These are phyloP conservation scores for Wickerhamiella brachini DNA, from an alignment of 805 yeast genomes.

Conservation along the genomic window DNA sequence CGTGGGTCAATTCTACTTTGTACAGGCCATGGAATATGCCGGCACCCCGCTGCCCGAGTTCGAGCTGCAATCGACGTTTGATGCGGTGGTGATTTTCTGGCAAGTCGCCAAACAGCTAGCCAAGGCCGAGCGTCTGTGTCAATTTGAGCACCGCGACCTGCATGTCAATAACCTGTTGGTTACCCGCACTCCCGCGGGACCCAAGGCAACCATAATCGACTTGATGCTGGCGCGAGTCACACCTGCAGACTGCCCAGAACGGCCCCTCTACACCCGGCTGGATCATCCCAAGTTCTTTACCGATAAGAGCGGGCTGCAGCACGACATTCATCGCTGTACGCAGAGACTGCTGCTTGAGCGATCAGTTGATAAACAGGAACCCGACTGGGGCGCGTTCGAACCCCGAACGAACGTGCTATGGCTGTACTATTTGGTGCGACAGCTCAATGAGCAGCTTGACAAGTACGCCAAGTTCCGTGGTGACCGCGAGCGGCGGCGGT, in stretches of 20 bases:
- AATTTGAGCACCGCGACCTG: constrained; percentile 61
- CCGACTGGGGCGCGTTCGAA: constrained; percentile 33
- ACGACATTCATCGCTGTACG: constrained; percentile 48
- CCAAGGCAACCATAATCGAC: constrained; percentile 41
- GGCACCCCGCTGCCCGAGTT: constrained; percentile 28
- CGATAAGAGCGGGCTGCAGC: constrained; percentile 48
- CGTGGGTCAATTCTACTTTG: constrained; percentile 25
- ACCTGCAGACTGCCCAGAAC: constrained; percentile 14
- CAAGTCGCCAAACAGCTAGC: constrained; percentile 36
- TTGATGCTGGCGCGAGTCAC: constrained; percentile 41
- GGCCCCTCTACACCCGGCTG: constrained; percentile 37
- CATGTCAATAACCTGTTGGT: constrained; percentile 53
- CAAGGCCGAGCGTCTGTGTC: constrained; percentile 35
- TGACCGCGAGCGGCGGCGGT: not conserved
- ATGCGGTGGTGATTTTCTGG: constrained; percentile 38
- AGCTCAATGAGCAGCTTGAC: constrained; percentile 20
- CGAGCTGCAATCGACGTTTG: constrained; percentile 18
- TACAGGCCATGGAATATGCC: constrained; percentile 23
- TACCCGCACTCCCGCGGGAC: constrained; percentile 6
- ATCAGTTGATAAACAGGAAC: constrained; percentile 3
- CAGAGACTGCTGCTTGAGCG: constrained; percentile 12
- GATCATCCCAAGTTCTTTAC: constrained; percentile 50
- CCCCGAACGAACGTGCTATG: constrained; percentile 46
- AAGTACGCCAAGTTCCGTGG: not conserved
- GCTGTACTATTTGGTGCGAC: constrained; percentile 48